phyloP scores from a whole-genome alignment of 2,329 filamentous ascomycete species.

The Aspergillus texensis region DNA sequence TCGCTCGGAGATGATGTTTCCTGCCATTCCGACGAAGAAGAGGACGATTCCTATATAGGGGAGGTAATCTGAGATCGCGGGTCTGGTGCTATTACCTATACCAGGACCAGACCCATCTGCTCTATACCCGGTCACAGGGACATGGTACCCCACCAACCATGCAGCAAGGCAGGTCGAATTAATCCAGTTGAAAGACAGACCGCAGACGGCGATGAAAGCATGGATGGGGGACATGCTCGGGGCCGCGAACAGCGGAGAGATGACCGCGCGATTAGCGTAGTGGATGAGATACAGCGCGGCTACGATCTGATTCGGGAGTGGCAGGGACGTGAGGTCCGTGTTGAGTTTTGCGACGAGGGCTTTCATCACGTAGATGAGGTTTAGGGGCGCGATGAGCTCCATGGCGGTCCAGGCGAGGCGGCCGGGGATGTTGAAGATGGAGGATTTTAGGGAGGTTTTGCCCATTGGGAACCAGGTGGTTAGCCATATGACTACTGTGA shows the following conservation, averaged over 20 bases:
- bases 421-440: conserved; percentile 82
- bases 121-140: conserved; percentile 23
- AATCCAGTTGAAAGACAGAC: conserved; percentile 72
- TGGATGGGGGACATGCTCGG: conserved; percentile 94
- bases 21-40: conserved; percentile 74
- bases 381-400: conserved; percentile 78
- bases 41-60: conserved; percentile 64
- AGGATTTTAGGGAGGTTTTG: conserved; percentile 74
- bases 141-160: conserved; percentile 82
- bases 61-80: background rate
- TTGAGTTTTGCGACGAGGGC: conserved; percentile 59
- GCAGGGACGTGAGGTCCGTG: conserved; percentile 26
- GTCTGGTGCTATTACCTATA: background rate
- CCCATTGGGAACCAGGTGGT: conserved; percentile 86
- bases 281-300: conserved; percentile 67
- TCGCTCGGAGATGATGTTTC: conserved; percentile 88
- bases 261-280: conserved; percentile 85
- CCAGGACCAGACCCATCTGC: background rate
- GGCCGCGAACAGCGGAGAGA: conserved; percentile 76
- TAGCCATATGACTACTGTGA: conserved; percentile 74
- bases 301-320: conserved; percentile 39
- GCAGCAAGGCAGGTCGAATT: conserved; percentile 79
- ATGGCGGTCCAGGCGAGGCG: conserved; percentile 85
- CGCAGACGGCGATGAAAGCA: conserved; percentile 64
- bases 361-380: conserved; percentile 76